These are phyloP conservation scores for Saxophila tyrrhenica DNA, from an alignment of 495 filamentous ascomycete genomes.

Conservation along the genomic window DNA sequence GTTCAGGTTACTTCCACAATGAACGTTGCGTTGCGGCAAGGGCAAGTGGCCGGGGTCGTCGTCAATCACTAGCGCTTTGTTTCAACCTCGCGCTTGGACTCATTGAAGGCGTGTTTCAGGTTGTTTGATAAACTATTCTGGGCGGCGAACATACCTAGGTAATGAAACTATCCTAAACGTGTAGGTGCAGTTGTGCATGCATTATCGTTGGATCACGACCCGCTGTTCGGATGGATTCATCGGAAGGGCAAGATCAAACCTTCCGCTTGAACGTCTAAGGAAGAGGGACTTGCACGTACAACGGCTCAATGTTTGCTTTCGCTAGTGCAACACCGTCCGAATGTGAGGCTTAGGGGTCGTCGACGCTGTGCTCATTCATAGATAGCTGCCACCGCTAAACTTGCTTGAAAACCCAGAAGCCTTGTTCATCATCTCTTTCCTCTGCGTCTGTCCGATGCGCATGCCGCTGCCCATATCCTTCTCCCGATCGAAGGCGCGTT, in stretches of 20 bases:
- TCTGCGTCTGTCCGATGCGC: slow-evolving; percentile 60
- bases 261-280: too few relatives aligned
- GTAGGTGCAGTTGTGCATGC: too few relatives aligned
- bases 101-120: neutral
- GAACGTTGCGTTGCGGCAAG: neutral
- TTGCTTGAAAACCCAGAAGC: slow-evolving; percentile 73
- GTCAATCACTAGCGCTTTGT: neutral
- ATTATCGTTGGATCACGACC: too few relatives aligned
- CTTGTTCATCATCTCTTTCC: slow-evolving; percentile 65
- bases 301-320: too few relatives aligned
- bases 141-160: too few relatives aligned
- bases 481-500: slow-evolving; percentile 78
- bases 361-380: too few relatives aligned
- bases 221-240: too few relatives aligned
- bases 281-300: too few relatives aligned
- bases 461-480: slow-evolving; percentile 81
- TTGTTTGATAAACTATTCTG: neutral
- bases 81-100: neutral
- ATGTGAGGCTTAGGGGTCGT: too few relatives aligned
- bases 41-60: neutral
- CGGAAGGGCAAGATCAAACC: too few relatives aligned
- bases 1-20: too few relatives aligned
- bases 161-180: too few relatives aligned
- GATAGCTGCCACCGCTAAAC: slow-evolving; percentile 68
- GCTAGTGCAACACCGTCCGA: neutral